Conservation (phyloP, 2,329 filamentous ascomycete genomes). For the Aspergillus alliaceus region DNA sequence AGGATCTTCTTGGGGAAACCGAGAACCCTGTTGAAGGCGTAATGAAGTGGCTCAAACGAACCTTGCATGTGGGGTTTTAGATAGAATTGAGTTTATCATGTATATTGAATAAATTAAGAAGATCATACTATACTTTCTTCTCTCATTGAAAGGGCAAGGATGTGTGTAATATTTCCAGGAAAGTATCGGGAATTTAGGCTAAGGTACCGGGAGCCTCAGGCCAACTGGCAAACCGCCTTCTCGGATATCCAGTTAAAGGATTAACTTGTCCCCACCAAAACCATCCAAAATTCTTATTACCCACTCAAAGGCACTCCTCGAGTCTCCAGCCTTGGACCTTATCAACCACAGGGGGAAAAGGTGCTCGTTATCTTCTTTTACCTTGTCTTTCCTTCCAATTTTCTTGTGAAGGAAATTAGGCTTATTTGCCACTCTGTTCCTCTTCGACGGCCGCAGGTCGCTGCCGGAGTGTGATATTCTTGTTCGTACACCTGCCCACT, state of each 20-base stretch:
- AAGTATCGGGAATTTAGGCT: no score
- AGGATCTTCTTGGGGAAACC: conserved; percentile 46
- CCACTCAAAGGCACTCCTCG: conserved; percentile 6
- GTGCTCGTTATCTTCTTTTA: conserved; percentile 3
- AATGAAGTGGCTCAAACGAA: conserved; percentile 35
- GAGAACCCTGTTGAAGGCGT: conserved; percentile 27
- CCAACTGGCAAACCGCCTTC: conserved; percentile 5
- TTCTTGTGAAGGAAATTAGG: not conserved
- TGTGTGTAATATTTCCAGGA: not conserved
- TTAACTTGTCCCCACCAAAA: conserved; percentile 21
- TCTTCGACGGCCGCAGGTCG: conserved; percentile 10
- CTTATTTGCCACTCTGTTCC: not conserved
- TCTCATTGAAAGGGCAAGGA: no score
- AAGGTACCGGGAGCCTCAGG: no score
- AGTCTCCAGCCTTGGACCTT: conserved; percentile 14
- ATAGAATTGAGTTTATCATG: not conserved
- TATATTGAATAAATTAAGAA: no score
- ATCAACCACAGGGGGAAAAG: conserved; percentile 16
- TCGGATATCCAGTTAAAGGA: conserved; percentile 1
- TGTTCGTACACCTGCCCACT: conserved; percentile 11
- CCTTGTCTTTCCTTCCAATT: not conserved
- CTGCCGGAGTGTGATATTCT: conserved; percentile 11
- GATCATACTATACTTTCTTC: no score
- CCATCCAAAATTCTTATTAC: conserved; percentile 24
- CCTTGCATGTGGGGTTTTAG: conserved; percentile 29